Evolutionary conservation across 2,329 filamentous ascomycete genomes (phyloP), one percentile per base, ranked within the genome.

Genomic region (Sphaceloma murrayae): DNA sequence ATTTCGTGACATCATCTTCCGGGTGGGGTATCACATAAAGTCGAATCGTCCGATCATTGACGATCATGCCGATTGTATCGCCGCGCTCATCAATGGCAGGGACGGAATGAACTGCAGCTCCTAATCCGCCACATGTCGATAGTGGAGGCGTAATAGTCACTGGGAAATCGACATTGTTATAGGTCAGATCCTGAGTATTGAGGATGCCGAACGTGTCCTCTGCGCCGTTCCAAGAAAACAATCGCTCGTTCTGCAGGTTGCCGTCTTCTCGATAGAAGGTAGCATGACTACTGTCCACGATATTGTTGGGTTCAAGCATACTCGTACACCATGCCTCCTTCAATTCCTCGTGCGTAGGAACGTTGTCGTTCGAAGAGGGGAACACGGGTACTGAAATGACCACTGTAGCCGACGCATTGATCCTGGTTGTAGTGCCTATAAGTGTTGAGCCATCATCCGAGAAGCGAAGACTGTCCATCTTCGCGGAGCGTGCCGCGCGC

Each of bases 241-340:
- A 38, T 24, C 54, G 53, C 34, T 62, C 60, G 34, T 60, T 62
- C 34, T 51, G 54, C 16, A 52, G 53, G 22, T 34, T 45, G 8
- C 55, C 47, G 5, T 53, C 49, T 33, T 61, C 55, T 6, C 58
- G 56, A 55, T 61, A 57, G 45, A 62, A 62, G 0, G 53, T 56
- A 3, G 59, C 58, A 45, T 62, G 60, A 32, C 60, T 62, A 48
- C 56, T 61, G 32, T 62, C 60, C 4, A 58, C 56, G 31, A 62
- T 59, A 36, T 62, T 62, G 36, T 60, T 58, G 8, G 60, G 60
- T 26, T 62, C 58, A 26, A 63, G 46, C 24, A 62, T 50, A 13
- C 60, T 59, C 3, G 60, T 58, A 40, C 60, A 62, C 60, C 60
- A 63, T 2, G 60, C 60, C 46, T 61, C 58, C 43, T 60, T 60